Base-by-base conservation (phyloP, 768 basidiomycete genomes). In the Botryobasidium botryosum region DNA sequence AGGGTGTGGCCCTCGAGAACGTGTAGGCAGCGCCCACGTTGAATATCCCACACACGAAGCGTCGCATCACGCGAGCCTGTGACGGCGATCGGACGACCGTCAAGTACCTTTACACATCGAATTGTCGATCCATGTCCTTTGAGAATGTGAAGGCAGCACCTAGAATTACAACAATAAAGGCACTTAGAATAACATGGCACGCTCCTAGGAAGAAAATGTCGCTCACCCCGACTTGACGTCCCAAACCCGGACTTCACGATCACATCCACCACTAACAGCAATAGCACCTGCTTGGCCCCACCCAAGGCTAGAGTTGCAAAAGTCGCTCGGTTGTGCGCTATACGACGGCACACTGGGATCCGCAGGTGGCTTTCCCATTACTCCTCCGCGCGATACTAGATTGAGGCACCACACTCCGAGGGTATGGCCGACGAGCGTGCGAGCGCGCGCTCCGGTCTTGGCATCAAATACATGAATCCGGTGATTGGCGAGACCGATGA, bases 321-420 rank as follows among this genome's bases (percentile, higher is more conserved):
- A 62, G 46, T 70, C 67, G 43, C 69, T 76, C 50, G 50, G 32
- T 53, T 53, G 3, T n/a, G n/a, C n/a, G n/a, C n/a, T n/a, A n/a
- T 52, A 43, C 26, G 55, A 54, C 6, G 56, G 53, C 48, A 51
- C 50, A 28, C 50, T 17, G 35, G 49, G 41, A 29, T 42, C 44
- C 18, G n/a, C 24, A n/a, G 25, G 28, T 17, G 33, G 40, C 33
- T 5, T 18, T 15, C 8, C 13, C 13, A 21, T 44, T 15, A 45
- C 56, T 1, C 77, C 79, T n/a, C 78, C 77, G 33, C 71, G 68
- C 21, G 71, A 71, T 40, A 91, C 74, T 23, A 96, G 69, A 44
- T 77, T 74, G 12, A 94, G 74, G 12, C 82, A 79, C 91, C 91
- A 96, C 1, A 94, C 90, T n/a, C 91, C 91, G 18, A 69, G 62